These are phyloP conservation scores for Monosporozyma servazzii DNA, from an alignment of 805 yeast species.

Conservation along the genomic window DNA sequence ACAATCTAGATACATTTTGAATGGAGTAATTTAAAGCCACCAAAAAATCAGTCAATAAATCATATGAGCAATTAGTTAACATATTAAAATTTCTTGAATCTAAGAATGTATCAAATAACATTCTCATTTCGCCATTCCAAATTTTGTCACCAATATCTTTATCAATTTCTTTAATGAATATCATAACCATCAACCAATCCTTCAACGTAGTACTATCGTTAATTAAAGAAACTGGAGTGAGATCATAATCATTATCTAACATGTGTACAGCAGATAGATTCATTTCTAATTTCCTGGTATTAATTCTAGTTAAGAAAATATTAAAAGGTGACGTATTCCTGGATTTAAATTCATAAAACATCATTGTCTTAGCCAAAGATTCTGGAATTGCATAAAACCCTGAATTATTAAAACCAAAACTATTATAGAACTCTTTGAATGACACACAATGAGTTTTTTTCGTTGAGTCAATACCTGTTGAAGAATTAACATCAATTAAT, in stretches of 20 bases:
- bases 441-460: slow-evolving; percentile 14
- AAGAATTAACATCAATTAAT: slow-evolving; percentile 4
- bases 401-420: slow-evolving; percentile 21
- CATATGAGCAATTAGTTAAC: slow-evolving; percentile 22
- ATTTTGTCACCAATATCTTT: slow-evolving; percentile 18
- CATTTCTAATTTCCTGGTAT: slow-evolving; percentile 21
- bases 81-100: slow-evolving; percentile 17
- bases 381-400: slow-evolving; percentile 27
- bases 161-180: slow-evolving; percentile 19
- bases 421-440: slow-evolving; percentile 23
- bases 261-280: neutral
- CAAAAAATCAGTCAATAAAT: slow-evolving; percentile 23
- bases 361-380: slow-evolving; percentile 17
- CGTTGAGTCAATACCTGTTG: neutral
- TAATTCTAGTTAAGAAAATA: slow-evolving; percentile 24
- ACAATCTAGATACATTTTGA: slow-evolving; percentile 22
- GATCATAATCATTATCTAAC: neutral
- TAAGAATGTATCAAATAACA: slow-evolving; percentile 18
- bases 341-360: slow-evolving; percentile 25
- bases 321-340: slow-evolving; percentile 16
- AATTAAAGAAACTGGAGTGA: slow-evolving; percentile 8
- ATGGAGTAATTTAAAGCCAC: slow-evolving; percentile 27
- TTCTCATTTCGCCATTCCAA: slow-evolving; percentile 18
- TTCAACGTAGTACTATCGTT: slow-evolving; percentile 20
- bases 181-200: slow-evolving; percentile 25